phyloP scores from a whole-genome alignment of 805 yeast genomes.

The Limtongia smithiae region DNA sequence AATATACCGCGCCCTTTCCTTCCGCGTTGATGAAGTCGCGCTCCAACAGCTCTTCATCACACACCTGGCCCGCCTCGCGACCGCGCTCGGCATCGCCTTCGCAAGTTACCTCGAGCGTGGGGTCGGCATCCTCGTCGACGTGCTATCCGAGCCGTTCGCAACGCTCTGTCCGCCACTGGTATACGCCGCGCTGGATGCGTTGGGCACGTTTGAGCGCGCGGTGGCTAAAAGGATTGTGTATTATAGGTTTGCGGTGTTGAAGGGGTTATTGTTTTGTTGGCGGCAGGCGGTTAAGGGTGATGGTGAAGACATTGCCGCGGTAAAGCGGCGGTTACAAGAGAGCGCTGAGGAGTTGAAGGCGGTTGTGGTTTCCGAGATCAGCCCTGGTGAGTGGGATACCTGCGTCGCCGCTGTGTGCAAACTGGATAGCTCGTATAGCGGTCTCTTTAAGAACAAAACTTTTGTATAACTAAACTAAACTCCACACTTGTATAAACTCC shows the following conservation, averaged over 20 bases:
- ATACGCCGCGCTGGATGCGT: slow-evolving; percentile 6
- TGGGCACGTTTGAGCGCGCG: slow-evolving; percentile 2
- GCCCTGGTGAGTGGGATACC: background rate
- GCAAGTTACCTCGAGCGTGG: slow-evolving; percentile 13
- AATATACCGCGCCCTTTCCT: slow-evolving; percentile 7
- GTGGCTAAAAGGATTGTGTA: slow-evolving; percentile 5
- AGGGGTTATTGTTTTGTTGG: slow-evolving; percentile 24
- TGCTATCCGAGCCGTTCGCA: slow-evolving; percentile 23
- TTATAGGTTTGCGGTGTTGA: slow-evolving; percentile 15
- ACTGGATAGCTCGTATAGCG: background rate
- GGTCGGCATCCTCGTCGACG: slow-evolving; percentile 5
- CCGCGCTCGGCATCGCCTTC: slow-evolving; percentile 11
- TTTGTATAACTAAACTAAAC: too few relatives aligned
- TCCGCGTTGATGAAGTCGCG: slow-evolving; percentile 22
- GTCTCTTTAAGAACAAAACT: background rate
- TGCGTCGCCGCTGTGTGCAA: background rate
- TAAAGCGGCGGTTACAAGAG: slow-evolving; percentile 1
- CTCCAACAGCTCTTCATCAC: slow-evolving; percentile 10
- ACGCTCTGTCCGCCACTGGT: slow-evolving; percentile 21
- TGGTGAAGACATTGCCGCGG: background rate
- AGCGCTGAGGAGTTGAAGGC: background rate
- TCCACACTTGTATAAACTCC: too few relatives aligned
- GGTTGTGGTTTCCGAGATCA: background rate
- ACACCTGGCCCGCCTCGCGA: slow-evolving; percentile 9
- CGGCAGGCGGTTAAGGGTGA: slow-evolving; percentile 4